Evolutionary conservation across 768 basidiomycete genomes (phyloP).

Genomic region (Pulveroboletus ravenelii): DNA sequence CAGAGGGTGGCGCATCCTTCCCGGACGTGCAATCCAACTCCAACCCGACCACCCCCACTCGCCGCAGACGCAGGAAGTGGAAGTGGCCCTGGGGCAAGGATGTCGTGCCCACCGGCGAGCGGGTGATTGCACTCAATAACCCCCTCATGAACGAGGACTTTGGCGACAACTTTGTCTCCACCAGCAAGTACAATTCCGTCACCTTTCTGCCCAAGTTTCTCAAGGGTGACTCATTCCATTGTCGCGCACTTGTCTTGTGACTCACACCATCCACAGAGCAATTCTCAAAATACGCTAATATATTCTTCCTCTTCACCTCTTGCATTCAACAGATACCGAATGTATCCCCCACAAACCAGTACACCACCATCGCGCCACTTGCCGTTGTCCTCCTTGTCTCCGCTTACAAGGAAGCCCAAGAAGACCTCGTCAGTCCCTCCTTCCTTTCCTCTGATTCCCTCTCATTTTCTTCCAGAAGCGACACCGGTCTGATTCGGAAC

Average conservation of each 20-base stretch:
- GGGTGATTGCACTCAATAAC: slow-evolving; percentile 82
- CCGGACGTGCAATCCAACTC: slow-evolving; percentile 26
- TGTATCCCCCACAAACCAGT: slow-evolving; percentile 93
- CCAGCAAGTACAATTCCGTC: slow-evolving; percentile 88
- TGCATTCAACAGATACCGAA: slow-evolving; percentile 97
- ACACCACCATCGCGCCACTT: slow-evolving; percentile 92
- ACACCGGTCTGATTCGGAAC: slow-evolving; percentile 88
- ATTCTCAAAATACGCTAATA: slow-evolving; percentile 97
- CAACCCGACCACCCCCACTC: not conserved
- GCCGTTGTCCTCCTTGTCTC: slow-evolving; percentile 85
- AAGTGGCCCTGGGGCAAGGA: slow-evolving; percentile 84
- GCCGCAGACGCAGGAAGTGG: slow-evolving; percentile 40
- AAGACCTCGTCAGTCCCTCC: slow-evolving; percentile 59
- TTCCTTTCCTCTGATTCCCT: not conserved
- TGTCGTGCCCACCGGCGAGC: slow-evolving; percentile 60
- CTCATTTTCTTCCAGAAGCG: slow-evolving; percentile 65
- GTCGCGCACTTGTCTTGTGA: not conserved
- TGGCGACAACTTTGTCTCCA: slow-evolving; percentile 80
- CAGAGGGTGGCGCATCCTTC: slow-evolving; percentile 46
- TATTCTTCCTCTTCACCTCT: slow-evolving; percentile 98
- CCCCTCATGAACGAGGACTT: slow-evolving; percentile 59
- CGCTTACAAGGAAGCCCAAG: slow-evolving; percentile 92
- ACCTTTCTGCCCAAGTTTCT: slow-evolving; percentile 94
- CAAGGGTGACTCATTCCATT: slow-evolving; percentile 52
- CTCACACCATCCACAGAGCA: slow-evolving; percentile 58